Percentiles rank a stretch among this genome's conserved stretches.
Conservation (phyloP, 1,284 basidiomycete species). For the Papiliotrema nemorosa region DNA sequence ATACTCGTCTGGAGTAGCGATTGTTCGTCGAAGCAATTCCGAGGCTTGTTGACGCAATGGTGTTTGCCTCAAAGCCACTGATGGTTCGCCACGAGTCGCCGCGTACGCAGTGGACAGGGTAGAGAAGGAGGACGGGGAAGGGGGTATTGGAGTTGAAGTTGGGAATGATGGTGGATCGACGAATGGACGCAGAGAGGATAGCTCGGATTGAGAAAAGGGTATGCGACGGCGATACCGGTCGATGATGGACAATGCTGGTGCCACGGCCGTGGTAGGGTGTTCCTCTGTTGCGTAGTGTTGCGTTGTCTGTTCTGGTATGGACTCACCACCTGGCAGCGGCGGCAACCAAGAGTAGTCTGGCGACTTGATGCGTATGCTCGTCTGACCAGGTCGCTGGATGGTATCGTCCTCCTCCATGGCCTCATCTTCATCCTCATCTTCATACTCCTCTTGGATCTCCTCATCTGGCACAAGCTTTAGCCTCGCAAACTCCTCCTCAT, state of each 20-base stretch:
- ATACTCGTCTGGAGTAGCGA: slow-evolving; percentile 33
- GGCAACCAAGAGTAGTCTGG: slow-evolving; percentile 37
- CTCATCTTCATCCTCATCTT: too few species aligned
- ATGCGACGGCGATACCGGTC: slow-evolving; percentile 37
- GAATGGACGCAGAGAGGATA: slow-evolving; percentile 23
- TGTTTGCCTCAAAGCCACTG: slow-evolving; percentile 30
- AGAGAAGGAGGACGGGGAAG: slow-evolving; percentile 30
- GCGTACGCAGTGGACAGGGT: slow-evolving; percentile 30
- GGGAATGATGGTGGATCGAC: slow-evolving; percentile 21
- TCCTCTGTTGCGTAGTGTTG: neutral
- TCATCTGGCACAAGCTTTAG: slow-evolving; percentile 18
- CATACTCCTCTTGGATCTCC: slow-evolving; percentile 2
- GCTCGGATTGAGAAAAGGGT: slow-evolving; percentile 31
- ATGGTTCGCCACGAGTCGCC: slow-evolving; percentile 28
- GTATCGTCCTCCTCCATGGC: slow-evolving; percentile 12
- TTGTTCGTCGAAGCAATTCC: slow-evolving; percentile 31
- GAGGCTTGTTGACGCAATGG: slow-evolving; percentile 32
- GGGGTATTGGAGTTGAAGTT: slow-evolving; percentile 6
- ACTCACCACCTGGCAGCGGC: slow-evolving; percentile 21
- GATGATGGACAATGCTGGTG: slow-evolving; percentile 26
- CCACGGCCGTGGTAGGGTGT: neutral
- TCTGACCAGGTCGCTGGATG: neutral
- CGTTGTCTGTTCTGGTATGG: neutral
- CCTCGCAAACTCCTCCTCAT: slow-evolving; percentile 23
- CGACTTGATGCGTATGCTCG: slow-evolving; percentile 10